phyloP scores from a whole-genome alignment of 176 grass and related monocot species.

The Eragrostis curvula region DNA sequence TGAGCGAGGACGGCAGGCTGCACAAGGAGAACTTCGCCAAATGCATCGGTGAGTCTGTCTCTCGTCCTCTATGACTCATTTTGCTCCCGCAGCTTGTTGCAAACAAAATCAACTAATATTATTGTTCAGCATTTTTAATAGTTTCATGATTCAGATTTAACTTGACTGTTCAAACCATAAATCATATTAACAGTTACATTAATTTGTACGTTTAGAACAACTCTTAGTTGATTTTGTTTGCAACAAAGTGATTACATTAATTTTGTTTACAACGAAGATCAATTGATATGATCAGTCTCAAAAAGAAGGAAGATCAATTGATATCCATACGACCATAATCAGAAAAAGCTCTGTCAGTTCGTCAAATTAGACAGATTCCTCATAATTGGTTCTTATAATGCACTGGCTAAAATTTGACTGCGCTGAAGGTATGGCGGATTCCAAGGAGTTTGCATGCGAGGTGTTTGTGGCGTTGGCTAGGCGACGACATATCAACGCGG shows the following conservation, averaged over 20 bases:
- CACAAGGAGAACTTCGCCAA: slow-evolving; percentile 73
- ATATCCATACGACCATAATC: too few species aligned
- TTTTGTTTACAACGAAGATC: too few species aligned
- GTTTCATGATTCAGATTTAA: background rate
- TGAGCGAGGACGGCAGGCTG: slow-evolving; percentile 50
- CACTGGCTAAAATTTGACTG: background rate
- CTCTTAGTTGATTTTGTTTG: too few species aligned
- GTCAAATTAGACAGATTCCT: background rate
- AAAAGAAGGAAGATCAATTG: too few species aligned
- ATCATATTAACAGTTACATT: too few species aligned
- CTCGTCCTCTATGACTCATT: background rate
- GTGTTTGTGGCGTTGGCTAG: slow-evolving; percentile 77
- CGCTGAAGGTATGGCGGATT: slow-evolving; percentile 82
- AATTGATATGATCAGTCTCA: too few species aligned
- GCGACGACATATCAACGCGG: slow-evolving; percentile 58
- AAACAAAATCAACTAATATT: too few species aligned
- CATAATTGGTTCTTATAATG: background rate
- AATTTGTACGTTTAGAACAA: too few species aligned
- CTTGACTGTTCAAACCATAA: background rate
- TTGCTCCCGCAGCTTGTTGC: background rate
- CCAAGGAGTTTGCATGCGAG: slow-evolving; percentile 87
- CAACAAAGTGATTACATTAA: too few species aligned
- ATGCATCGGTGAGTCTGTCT: slow-evolving; percentile 77
- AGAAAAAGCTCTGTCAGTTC: background rate
- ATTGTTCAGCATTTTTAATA: background rate